These are phyloP conservation scores for Botrytis fabae DNA, from an alignment of 2,329 filamentous ascomycete genomes.

Conservation along the genomic window DNA sequence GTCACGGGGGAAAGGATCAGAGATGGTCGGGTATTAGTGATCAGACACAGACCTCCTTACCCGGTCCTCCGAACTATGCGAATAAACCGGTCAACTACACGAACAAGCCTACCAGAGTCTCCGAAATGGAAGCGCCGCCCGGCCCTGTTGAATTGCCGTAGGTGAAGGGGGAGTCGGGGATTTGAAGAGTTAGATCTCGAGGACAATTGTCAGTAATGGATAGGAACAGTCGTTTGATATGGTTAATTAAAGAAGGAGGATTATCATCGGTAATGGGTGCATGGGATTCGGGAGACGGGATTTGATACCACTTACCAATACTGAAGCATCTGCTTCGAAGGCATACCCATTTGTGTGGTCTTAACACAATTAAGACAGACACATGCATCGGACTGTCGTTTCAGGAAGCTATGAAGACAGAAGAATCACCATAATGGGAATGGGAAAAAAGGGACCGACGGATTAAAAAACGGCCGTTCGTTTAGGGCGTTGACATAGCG, in stretches of 20 bases:
- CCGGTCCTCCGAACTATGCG: not conserved
- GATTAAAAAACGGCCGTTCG: too few relatives aligned
- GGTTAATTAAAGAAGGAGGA: not conserved
- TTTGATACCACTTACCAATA: not conserved
- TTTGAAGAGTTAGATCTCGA: not conserved
- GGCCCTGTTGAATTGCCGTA: conserved; percentile 17
- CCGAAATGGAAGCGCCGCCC: conserved; percentile 20
- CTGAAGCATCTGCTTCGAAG: not conserved
- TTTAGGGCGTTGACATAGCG: not conserved
- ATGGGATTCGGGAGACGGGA: not conserved
- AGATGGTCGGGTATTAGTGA: conserved; percentile 17
- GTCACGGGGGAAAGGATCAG: conserved; percentile 1
- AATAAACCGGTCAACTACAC: conserved; percentile 12
- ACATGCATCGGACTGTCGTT: conserved; percentile 8
- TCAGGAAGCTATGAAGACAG: not conserved
- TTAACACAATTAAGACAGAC: not conserved
- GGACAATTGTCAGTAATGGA: not conserved
- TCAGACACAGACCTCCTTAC: not conserved
- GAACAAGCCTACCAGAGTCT: not conserved
- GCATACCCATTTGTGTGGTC: not conserved
- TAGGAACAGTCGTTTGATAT: not conserved
- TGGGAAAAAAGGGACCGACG: not conserved
- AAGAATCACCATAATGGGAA: not conserved
- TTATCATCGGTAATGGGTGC: not conserved
- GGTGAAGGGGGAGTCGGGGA: not conserved